Evolutionary conservation across 208 protist genomes (phyloP).

Genomic region (Endotrypanum monterogeii): DNA sequence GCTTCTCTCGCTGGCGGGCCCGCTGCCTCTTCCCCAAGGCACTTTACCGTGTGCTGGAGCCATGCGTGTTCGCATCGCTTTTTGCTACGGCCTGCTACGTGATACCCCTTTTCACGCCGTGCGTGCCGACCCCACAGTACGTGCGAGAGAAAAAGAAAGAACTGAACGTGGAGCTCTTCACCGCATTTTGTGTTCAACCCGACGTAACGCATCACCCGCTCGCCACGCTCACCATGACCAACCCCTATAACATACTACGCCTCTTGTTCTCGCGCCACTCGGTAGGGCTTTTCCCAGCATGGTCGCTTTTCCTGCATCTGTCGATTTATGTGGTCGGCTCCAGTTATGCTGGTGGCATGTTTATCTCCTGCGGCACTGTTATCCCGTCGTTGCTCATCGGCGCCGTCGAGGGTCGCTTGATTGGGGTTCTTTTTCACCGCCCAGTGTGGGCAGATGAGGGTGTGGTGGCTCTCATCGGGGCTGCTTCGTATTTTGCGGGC

Average conservation of each 20-base stretch:
- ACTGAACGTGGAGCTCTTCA: constrained; percentile 59
- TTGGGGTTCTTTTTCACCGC: constrained; percentile 49
- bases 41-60: constrained; percentile 60
- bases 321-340: constrained; percentile 66
- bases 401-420: constrained; percentile 66
- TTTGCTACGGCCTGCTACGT: constrained; percentile 55
- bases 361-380: constrained; percentile 74
- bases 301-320: constrained; percentile 54
- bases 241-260: constrained; percentile 65
- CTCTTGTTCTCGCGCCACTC: constrained; percentile 69
- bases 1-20: constrained; percentile 59
- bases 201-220: constrained; percentile 63
- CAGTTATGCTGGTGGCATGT: constrained; percentile 70
- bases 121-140: constrained; percentile 42
- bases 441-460: constrained; percentile 71
- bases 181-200: constrained; percentile 45
- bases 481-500: constrained; percentile 78
- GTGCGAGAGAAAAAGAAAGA: constrained; percentile 35
- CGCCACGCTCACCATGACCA: constrained; percentile 63
- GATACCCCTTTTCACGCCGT: constrained; percentile 53
- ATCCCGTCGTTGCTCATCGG: constrained; percentile 85
- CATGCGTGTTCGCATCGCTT: constrained; percentile 43
- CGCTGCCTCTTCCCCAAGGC: constrained; percentile 42
- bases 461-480: constrained; percentile 80
- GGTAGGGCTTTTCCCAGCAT: constrained; percentile 40